These are phyloP conservation scores for Pythium diclinum DNA, from an alignment of 352 stramenopile species.

Conservation along the genomic window DNA sequence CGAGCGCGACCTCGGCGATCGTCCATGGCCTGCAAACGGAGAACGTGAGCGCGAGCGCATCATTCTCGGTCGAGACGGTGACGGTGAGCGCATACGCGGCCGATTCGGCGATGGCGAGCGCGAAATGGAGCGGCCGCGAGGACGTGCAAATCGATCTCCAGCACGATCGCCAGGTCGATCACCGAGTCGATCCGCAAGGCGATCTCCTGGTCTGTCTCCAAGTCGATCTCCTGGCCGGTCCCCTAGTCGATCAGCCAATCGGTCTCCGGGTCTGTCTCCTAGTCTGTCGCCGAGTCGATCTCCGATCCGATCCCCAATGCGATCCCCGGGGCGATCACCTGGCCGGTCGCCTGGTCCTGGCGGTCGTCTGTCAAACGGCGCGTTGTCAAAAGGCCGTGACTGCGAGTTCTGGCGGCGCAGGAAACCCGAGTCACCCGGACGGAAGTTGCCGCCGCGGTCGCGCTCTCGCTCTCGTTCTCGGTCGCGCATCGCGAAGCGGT, in stretches of 20 bases:
- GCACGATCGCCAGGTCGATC: slow-evolving; percentile 17
- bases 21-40: slow-evolving; percentile 23
- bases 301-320: not conserved
- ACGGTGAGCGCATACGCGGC: slow-evolving; percentile 36
- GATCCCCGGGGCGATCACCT: slow-evolving; percentile 5
- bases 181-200: not conserved
- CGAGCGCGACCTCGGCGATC: slow-evolving; percentile 41
- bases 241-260: not conserved
- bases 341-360: not conserved
- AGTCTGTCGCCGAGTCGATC: not conserved
- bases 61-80: slow-evolving; percentile 20
- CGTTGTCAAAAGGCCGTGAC: slow-evolving; percentile 34
- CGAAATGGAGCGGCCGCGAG: slow-evolving; percentile 47
- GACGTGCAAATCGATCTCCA: slow-evolving; percentile 39
- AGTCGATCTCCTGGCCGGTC: not conserved
- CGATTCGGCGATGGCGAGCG: slow-evolving; percentile 37
- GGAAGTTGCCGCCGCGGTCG: slow-evolving; percentile 26
- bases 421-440: slow-evolving; percentile 23
- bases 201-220: not conserved
- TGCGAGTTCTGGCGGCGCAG: slow-evolving; percentile 34
- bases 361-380: slow-evolving; percentile 21
- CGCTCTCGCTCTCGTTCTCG: slow-evolving; percentile 17
- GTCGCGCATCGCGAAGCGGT: slow-evolving; percentile 11
- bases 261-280: not conserved
- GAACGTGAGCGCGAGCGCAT: slow-evolving; percentile 43